A percentile compares a stretch with the other conserved stretches of the same genome.
phyloP scores from a whole-genome alignment of 164 flowering plant genomes.

The Houttuynia cordata region DNA sequence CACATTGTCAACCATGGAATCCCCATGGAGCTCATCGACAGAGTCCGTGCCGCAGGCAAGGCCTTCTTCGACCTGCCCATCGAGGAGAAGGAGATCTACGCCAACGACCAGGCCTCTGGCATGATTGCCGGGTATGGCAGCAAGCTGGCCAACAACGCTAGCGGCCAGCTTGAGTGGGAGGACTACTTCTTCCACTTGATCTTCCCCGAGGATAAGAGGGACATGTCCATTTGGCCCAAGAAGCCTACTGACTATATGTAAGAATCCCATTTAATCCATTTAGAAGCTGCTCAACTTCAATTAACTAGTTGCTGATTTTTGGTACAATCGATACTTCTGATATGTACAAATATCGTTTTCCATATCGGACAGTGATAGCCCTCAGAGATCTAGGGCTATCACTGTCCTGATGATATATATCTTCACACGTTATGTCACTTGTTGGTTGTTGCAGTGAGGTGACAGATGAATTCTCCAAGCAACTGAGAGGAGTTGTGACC shows the following conservation, averaged over 20 bases:
- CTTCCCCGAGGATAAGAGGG: slow-evolving; percentile 65
- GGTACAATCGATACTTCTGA: too few relatives aligned
- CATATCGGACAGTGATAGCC: too few relatives aligned
- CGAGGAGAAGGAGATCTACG: slow-evolving; percentile 79
- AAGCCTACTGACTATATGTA: slow-evolving; percentile 62
- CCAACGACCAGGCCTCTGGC: slow-evolving; percentile 66
- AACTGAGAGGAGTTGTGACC: slow-evolving; percentile 44
- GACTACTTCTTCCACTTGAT: slow-evolving; percentile 81
- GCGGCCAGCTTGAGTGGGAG: slow-evolving; percentile 93
- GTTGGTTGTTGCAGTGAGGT: slow-evolving; percentile 34
- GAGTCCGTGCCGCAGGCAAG: slow-evolving; percentile 53
- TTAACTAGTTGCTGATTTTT: too few relatives aligned
- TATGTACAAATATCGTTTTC: too few relatives aligned
- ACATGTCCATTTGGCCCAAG: slow-evolving; percentile 76
- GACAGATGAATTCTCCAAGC: slow-evolving; percentile 51
- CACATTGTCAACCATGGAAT: slow-evolving; percentile 42
- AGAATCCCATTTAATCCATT: slow-evolving; percentile 13
- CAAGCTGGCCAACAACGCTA: slow-evolving; percentile 73
- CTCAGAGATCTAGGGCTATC: too few relatives aligned
- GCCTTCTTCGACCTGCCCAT: slow-evolving; percentile 61
- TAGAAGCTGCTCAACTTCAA: not conserved
- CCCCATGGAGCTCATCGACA: slow-evolving; percentile 5
- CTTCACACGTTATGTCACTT: too few relatives aligned
- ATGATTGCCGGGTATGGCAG: slow-evolving; percentile 88
- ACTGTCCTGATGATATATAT: too few relatives aligned